These are phyloP conservation scores for Chlorophyllum brunneum DNA, from an alignment of 768 basidiomycete species.

Conservation along the genomic window DNA sequence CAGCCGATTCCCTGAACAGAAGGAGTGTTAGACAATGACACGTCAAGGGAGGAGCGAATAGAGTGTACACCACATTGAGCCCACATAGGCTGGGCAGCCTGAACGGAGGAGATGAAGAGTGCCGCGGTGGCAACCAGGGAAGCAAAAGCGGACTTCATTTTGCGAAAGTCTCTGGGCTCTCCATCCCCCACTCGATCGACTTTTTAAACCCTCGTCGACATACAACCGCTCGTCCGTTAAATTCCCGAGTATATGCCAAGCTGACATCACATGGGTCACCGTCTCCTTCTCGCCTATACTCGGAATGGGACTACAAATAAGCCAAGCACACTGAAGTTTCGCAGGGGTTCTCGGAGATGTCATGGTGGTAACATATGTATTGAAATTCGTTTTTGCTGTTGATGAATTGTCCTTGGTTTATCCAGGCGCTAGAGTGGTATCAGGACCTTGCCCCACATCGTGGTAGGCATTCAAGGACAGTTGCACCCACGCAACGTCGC, in stretches of 20 bases:
- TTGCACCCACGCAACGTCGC: neutral
- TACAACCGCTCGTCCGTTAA: conserved; percentile 10
- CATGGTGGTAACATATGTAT: neutral
- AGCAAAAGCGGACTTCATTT: conserved; percentile 21
- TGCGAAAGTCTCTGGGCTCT: neutral
- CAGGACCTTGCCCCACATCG: neutral
- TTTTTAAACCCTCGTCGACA: conserved; percentile 5
- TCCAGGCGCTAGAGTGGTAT: neutral
- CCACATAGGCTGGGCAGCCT: conserved; percentile 31
- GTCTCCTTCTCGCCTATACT: neutral
- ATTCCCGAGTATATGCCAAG: conserved; percentile 11
- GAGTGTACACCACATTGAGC: conserved; percentile 45
- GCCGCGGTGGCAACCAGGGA: conserved; percentile 25
- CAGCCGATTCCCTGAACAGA: conserved; percentile 33
- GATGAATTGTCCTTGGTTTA: neutral
- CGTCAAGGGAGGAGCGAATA: neutral
- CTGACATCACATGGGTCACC: conserved; percentile 5
- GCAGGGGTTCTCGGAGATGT: conserved; percentile 1
- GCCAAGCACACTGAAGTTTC: neutral
- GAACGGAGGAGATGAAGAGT: conserved; percentile 18
- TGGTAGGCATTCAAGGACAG: neutral
- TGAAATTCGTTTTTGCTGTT: neutral
- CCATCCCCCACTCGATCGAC: neutral
- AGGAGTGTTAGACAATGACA: neutral
- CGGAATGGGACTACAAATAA: neutral